Percentiles rank a stretch among this genome's conserved stretches.
phyloP scores from a whole-genome alignment of 2,329 filamentous ascomycete genomes.

The Phyllosticta citriasiana region DNA sequence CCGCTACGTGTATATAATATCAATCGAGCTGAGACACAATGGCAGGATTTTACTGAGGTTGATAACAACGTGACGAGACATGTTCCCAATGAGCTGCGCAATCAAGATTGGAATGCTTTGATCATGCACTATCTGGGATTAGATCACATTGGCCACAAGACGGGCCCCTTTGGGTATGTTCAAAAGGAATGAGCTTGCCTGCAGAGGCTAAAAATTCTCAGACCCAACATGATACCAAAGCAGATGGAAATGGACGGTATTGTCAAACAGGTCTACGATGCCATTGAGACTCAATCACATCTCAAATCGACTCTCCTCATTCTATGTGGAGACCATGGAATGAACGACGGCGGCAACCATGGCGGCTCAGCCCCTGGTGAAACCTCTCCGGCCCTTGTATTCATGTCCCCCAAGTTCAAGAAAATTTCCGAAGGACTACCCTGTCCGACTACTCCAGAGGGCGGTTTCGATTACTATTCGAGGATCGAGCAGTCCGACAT shows the following conservation, averaged over 20 bases:
- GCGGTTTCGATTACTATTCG: slow-evolving; percentile 75
- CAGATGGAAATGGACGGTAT: slow-evolving; percentile 89
- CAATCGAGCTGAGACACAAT: slow-evolving; percentile 18
- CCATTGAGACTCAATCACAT: slow-evolving; percentile 61
- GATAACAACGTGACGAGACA: slow-evolving; percentile 96
- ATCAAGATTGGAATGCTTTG: slow-evolving; percentile 82
- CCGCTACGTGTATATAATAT: slow-evolving; percentile 22
- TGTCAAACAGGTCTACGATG: slow-evolving; percentile 63
- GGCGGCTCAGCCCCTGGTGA: slow-evolving; percentile 89
- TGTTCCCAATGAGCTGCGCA: slow-evolving; percentile 63
- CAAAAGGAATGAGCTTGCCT: neutral
- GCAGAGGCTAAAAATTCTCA: slow-evolving; percentile 24
- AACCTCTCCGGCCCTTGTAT: slow-evolving; percentile 84
- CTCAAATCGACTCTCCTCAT: slow-evolving; percentile 73
- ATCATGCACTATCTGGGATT: slow-evolving; percentile 91
- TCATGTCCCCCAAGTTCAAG: slow-evolving; percentile 75
- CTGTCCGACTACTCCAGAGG: slow-evolving; percentile 49
- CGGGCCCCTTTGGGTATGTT: slow-evolving; percentile 65
- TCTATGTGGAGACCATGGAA: slow-evolving; percentile 91
- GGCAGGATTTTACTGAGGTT: slow-evolving; percentile 90
- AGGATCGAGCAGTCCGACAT: slow-evolving; percentile 91
- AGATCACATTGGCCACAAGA: slow-evolving; percentile 96
- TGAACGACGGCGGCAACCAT: slow-evolving; percentile 98
- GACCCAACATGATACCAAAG: slow-evolving; percentile 85
- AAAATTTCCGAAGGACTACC: slow-evolving; percentile 35